Conservation (phyloP, 306 rosid genomes). For the Lupinus albus region DNA sequence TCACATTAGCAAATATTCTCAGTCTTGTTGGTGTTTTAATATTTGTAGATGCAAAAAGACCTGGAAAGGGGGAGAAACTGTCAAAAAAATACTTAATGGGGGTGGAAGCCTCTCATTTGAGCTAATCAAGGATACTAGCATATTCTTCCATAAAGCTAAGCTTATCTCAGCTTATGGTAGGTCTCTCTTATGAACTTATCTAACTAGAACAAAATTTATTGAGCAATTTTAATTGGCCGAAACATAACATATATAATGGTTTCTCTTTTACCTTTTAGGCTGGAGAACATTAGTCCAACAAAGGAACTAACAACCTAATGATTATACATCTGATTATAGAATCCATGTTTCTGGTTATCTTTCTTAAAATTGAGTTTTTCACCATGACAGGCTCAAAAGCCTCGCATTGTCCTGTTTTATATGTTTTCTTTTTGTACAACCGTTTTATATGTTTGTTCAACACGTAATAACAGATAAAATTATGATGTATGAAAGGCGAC, state of each 20-base stretch:
- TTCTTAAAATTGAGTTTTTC: background rate
- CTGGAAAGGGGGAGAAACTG: conserved; percentile 59
- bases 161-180: conserved; percentile 90
- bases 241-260: background rate
- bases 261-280: background rate
- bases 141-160: conserved; percentile 73
- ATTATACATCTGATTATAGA: background rate
- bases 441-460: background rate
- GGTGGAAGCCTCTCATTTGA: conserved; percentile 79
- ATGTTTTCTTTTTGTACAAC: background rate
- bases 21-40: conserved; percentile 29
- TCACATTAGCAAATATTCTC: conserved; percentile 33
- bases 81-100: conserved; percentile 83
- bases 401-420: background rate
- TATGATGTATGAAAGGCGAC: conserved; percentile 1
- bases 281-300: background rate
- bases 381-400: background rate
- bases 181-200: conserved; percentile 31
- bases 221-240: background rate
- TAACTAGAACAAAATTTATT: conserved; percentile 8
- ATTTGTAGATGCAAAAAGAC: conserved; percentile 49
- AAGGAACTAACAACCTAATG: background rate
- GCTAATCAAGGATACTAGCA: conserved; percentile 56
- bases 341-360: background rate
- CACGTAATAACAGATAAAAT: conserved; percentile 11